phyloP scores from a whole-genome alignment of 257 asterid genomes.

The Solanum chilense region DNA sequence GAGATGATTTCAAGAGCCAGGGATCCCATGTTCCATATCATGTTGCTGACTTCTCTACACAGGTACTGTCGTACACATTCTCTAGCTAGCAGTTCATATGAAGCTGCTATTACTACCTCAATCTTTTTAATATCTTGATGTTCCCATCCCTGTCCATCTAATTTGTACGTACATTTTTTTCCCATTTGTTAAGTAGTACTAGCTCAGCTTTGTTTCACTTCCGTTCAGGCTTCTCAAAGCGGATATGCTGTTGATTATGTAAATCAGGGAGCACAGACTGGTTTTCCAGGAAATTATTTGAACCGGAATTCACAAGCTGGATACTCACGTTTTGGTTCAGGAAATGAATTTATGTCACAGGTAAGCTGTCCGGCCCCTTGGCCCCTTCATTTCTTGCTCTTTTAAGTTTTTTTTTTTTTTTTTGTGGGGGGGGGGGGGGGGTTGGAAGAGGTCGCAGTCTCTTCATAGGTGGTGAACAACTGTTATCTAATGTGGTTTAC shows the following conservation, averaged over 20 bases:
- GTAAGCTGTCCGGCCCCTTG: slow-evolving; percentile 23
- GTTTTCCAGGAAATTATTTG: slow-evolving; percentile 70
- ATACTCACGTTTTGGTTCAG: slow-evolving; percentile 72
- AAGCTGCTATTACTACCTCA: not conserved
- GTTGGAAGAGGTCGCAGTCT: not conserved
- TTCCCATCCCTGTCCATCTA: not conserved
- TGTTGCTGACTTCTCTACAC: slow-evolving; percentile 80
- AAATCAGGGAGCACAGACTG: slow-evolving; percentile 84
- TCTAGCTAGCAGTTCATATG: not conserved
- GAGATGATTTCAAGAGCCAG: slow-evolving; percentile 96
- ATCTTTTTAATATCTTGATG: not conserved
- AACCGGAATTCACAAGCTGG: slow-evolving; percentile 93
- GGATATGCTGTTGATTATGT: slow-evolving; percentile 79
- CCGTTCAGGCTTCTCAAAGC: slow-evolving; percentile 73
- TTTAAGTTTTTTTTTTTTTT: no score
- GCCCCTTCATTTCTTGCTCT: not conserved
- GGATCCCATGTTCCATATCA: slow-evolving; percentile 92
- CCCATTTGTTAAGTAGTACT: not conserved
- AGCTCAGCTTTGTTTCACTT: not conserved
- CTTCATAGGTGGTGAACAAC: not conserved
- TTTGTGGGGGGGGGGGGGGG: not conserved
- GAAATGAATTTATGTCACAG: slow-evolving; percentile 99
- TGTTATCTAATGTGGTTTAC: not conserved
- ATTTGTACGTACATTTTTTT: not conserved
- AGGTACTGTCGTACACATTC: slow-evolving; percentile 29